phyloP scores from a whole-genome alignment of 129 eudicot species.

The Saussurea involucrata region DNA sequence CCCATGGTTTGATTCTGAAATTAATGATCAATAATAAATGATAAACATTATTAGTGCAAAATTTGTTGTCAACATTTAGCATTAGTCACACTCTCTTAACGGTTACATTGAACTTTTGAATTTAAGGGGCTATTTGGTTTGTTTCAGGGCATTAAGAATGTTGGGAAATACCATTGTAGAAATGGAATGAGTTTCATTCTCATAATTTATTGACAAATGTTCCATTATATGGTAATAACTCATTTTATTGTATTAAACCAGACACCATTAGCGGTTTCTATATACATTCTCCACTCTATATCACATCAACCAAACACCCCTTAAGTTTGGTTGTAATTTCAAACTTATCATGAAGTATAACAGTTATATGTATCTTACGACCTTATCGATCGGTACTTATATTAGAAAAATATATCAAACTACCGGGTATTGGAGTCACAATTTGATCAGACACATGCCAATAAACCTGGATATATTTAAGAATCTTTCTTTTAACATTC shows the following conservation, averaged over 20 bases:
- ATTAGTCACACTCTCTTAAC: neutral
- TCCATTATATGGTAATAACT: neutral
- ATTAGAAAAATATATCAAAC: neutral
- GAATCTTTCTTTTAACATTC: neutral
- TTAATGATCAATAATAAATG: neutral
- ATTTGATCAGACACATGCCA: neutral
- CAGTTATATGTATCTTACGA: neutral
- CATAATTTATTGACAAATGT: neutral
- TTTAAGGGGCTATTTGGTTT: neutral
- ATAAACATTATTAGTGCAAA: neutral
- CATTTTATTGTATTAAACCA: neutral
- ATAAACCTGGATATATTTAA: neutral
- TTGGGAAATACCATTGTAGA: neutral
- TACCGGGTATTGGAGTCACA: neutral
- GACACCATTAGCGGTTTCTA: neutral
- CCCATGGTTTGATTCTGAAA: neutral
- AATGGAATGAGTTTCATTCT: neutral
- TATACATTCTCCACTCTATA: neutral
- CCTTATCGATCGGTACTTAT: neutral
- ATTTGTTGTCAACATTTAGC: neutral
- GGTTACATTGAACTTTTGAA: neutral
- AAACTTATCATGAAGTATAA: neutral
- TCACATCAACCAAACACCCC: neutral
- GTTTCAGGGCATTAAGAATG: neutral
- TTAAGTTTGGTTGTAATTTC: neutral